These are phyloP conservation scores for Sonneratia caseolaris DNA, from an alignment of 345 rosid species.

Conservation along the genomic window DNA sequence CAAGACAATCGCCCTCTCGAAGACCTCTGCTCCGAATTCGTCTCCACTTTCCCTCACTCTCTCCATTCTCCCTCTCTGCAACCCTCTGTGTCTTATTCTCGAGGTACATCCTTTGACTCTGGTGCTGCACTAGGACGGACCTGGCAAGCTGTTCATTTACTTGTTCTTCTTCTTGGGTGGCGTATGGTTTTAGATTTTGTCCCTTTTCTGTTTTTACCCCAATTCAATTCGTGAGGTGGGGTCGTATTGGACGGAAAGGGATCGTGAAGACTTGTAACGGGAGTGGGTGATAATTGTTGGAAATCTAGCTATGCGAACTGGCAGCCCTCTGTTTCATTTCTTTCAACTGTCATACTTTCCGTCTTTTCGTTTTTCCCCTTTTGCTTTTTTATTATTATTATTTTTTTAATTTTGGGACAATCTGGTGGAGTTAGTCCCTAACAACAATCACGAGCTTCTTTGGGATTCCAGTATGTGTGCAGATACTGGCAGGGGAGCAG, in stretches of 20 bases:
- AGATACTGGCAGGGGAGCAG: constrained; percentile 90
- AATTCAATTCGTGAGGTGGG: neutral
- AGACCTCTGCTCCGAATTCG: constrained; percentile 48
- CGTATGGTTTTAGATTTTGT: neutral
- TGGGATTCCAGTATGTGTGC: constrained; percentile 99
- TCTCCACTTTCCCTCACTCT: constrained; percentile 31
- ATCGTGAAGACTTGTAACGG: neutral
- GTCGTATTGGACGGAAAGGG: neutral
- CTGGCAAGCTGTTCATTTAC: constrained; percentile 3
- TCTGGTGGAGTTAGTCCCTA: constrained; percentile 81
- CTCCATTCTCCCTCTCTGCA: constrained; percentile 42
- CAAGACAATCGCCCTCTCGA: constrained; percentile 45
- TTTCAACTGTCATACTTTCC: too few relatives aligned
- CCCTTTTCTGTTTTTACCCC: neutral
- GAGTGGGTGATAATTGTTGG: neutral
- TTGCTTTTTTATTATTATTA: too few relatives aligned
- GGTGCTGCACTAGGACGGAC: neutral
- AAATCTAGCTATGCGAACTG: neutral
- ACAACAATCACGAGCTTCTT: constrained; percentile 87
- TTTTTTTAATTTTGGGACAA: too few relatives aligned
- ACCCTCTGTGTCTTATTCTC: constrained; percentile 42
- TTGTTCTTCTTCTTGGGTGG: constrained; percentile 1
- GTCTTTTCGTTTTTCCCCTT: too few relatives aligned
- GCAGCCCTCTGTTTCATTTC: neutral
- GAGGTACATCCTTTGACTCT: constrained; percentile 25